Conservation (phyloP, 2,329 filamentous ascomycete genomes). For the Cyclaneusma minus region DNA sequence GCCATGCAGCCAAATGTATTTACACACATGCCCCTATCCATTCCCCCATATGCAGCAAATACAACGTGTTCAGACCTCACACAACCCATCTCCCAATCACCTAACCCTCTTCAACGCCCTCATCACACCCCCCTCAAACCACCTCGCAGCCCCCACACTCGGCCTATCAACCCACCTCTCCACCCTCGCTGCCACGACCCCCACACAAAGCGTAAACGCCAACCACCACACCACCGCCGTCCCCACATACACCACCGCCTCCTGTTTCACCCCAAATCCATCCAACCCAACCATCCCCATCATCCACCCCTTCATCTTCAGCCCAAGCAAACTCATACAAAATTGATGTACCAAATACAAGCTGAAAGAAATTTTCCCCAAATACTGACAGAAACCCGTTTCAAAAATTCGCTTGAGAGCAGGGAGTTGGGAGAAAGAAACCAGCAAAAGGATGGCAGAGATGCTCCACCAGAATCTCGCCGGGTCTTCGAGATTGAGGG, state of each 20-base stretch:
- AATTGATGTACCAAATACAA: conserved; percentile 39
- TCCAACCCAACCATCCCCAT: conserved; percentile 4
- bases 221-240: conserved; percentile 37
- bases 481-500: conserved; percentile 8
- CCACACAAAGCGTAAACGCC: conserved; percentile 1
- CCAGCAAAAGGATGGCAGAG: conserved; percentile 9
- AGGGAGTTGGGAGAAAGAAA: conserved; percentile 18
- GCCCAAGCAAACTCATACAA: conserved; percentile 21
- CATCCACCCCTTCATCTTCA: conserved; percentile 6
- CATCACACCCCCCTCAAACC: conserved; percentile 29
- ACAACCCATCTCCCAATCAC: no score
- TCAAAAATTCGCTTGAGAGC: conserved; percentile 27
- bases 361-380: conserved; percentile 37
- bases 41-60: no score
- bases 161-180: conserved; percentile 32
- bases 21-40: no score
- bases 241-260: conserved; percentile 28
- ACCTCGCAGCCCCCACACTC: conserved; percentile 28
- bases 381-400: conserved; percentile 33
- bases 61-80: no score
- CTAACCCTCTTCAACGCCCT: no score
- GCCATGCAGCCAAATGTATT: no score
- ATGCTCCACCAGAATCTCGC: conserved; percentile 12
- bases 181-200: conserved; percentile 1
- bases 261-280: conserved; percentile 3